phyloP scores from a whole-genome alignment of 768 basidiomycete genomes.

The Psilocybe sp. region DNA sequence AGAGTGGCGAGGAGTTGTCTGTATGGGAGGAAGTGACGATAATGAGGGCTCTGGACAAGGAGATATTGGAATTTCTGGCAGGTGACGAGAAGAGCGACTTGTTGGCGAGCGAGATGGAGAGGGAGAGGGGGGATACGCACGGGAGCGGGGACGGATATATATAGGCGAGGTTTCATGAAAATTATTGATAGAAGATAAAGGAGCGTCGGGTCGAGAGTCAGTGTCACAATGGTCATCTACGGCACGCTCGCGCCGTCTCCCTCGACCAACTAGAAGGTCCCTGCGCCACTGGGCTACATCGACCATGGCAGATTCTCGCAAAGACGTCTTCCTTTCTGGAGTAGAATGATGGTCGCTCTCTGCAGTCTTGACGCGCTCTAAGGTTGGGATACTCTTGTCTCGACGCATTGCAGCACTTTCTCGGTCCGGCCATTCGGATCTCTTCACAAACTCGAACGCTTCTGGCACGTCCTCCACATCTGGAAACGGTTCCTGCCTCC shows the following conservation, averaged over 20 bases:
- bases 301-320: constrained; percentile 40
- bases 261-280: constrained; percentile 50
- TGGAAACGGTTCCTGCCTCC: constrained; percentile 32
- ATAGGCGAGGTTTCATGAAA: constrained; percentile 36
- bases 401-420: constrained; percentile 69
- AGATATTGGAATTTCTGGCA: constrained; percentile 12
- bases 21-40: constrained; percentile 16
- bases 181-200: constrained; percentile 21
- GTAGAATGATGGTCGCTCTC: constrained; percentile 35
- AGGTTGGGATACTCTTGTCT: constrained; percentile 60
- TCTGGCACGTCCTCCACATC: constrained; percentile 60
- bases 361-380: constrained; percentile 54
- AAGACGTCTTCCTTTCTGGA: constrained; percentile 29
- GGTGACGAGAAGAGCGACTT: constrained; percentile 15
- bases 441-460: constrained; percentile 78
- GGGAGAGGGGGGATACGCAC: constrained; percentile 52
- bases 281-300: constrained; percentile 60
- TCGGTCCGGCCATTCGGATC: constrained; percentile 83
- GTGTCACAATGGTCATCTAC: constrained; percentile 36
- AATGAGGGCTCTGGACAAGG: constrained; percentile 15
- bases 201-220: constrained; percentile 27
- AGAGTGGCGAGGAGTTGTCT: constrained; percentile 25
- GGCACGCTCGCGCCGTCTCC: constrained; percentile 58
- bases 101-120: constrained; percentile 39
- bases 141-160: constrained; percentile 38